Conservation (phyloP, 2,329 filamentous ascomycete genomes). For the Colletotrichum endophyticum region DNA sequence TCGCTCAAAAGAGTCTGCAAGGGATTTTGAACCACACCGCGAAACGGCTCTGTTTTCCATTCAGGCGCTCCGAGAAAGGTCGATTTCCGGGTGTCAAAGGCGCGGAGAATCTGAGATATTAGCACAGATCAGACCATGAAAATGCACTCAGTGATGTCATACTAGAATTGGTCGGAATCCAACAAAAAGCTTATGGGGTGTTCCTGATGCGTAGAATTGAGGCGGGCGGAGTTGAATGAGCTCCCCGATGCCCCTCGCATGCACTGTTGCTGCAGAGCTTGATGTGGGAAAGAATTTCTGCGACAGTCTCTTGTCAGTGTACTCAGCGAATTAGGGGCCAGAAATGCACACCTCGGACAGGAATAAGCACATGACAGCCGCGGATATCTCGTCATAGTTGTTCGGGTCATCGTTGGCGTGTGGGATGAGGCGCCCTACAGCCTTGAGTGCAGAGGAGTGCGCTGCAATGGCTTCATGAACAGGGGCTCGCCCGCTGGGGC, state of each 20-base stretch:
- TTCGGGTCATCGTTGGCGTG: conserved; percentile 1
- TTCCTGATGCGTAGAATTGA: conserved; percentile 32
- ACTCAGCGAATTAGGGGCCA: fast-evolving
- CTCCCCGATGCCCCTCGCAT: conserved; percentile 37
- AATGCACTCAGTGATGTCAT: neutral
- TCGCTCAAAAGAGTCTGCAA: conserved; percentile 38
- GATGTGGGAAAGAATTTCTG: conserved; percentile 35
- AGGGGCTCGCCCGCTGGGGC: conserved; percentile 21
- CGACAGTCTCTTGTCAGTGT: neutral
- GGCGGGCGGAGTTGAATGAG: conserved; percentile 36
- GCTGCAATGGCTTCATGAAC: conserved; percentile 29
- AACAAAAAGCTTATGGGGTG: conserved; percentile 41
- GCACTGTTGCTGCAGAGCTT: conserved; percentile 27
- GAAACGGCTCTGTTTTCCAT: conserved; percentile 37
- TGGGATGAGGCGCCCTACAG: conserved; percentile 27
- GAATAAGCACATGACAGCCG: conserved; percentile 41
- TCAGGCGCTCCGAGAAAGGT: conserved; percentile 32
- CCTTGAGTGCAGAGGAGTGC: conserved; percentile 32
- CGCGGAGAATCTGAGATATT: conserved; percentile 30
- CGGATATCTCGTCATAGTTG: conserved; percentile 28
- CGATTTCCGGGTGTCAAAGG: conserved; percentile 29
- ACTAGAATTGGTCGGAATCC: conserved; percentile 45
- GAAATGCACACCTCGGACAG: conserved; percentile 25
- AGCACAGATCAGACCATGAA: neutral
- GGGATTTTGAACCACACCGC: conserved; percentile 23